Evolutionary conservation across 306 rosid genomes (phyloP), one percentile per base, ranked within the genome.

Genomic region (Pterocarpus santalinus): DNA sequence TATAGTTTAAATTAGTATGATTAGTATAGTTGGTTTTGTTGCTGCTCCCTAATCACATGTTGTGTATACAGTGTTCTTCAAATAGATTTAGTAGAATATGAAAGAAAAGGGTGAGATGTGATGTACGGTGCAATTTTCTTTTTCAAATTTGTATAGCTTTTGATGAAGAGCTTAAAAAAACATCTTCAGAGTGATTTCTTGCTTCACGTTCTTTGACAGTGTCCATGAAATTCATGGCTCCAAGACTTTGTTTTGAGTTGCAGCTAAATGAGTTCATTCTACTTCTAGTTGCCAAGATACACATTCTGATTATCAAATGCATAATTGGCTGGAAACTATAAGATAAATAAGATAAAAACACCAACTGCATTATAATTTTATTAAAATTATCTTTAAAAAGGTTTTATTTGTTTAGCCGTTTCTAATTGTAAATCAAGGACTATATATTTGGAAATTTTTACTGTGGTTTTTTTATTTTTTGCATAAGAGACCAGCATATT

Each of bases 141-240:
- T 30, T n/a, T 35, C 28, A 6, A 11, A 32, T 35, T 34, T 81
- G 83, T 84, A 81, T 62, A 87, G 81, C 62, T 68, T 80, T 81
- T 75, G 70, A 60, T 76, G 72, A 47, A 65, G 15, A 41, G 10
- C 65, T 70, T 36, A 0, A 12, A 58, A 12, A 55, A 32, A 7
- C 1, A 63, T 53, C 36, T 51, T 32, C 4, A 2, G 30, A 63
- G 55, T 55, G 72, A 72, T 76, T 73, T 79, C 41, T 57, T 57
- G 72, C 69, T 82, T 67, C 8, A 14, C 69, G 16, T 69, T 80
- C 66, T 67, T 71, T 83, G 82, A 80, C 66, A 39, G 41, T 74
- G 57, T 46, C 12, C 62, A 58, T 11, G 46, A 11, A 28, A 56
- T 39, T 56, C 52, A 10, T 17, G 56, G 43, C 14, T 35, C 33